phyloP scores from a whole-genome alignment of 176 grass and related monocot species.

The Cymbopogon citratus region DNA sequence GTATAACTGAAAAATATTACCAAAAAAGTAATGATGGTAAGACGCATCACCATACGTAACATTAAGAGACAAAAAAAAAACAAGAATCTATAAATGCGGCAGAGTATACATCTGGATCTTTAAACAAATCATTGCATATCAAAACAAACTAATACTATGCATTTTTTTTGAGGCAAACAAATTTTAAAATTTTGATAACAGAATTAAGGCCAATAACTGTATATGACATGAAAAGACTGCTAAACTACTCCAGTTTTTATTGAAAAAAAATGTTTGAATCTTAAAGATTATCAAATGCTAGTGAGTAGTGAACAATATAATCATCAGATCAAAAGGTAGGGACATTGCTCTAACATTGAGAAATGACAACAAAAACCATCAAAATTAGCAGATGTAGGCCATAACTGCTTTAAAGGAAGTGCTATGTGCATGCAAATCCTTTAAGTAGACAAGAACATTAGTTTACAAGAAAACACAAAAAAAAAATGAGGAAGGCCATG shows the following conservation, averaged over 20 bases:
- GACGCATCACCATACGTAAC: not conserved
- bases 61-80: not conserved
- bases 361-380: not conserved
- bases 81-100: not conserved
- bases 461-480: constrained; percentile 10
- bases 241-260: not conserved
- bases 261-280: not conserved
- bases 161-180: no score
- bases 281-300: not conserved
- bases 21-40: not conserved
- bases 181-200: not conserved
- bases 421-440: constrained; percentile 2
- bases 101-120: not conserved
- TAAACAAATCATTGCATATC: not conserved
- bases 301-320: not conserved
- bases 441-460: not conserved
- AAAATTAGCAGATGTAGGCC: constrained; percentile 1
- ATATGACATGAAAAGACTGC: not conserved
- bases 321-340: not conserved
- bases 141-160: not conserved
- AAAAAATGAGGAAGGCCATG: not conserved
- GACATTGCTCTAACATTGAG: not conserved
- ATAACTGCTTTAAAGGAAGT: not conserved
- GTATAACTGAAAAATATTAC: not conserved
- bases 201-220: not conserved